These are phyloP conservation scores for Aspergillus sp. DNA, from an alignment of 2,329 filamentous ascomycete genomes.

Conservation along the genomic window DNA sequence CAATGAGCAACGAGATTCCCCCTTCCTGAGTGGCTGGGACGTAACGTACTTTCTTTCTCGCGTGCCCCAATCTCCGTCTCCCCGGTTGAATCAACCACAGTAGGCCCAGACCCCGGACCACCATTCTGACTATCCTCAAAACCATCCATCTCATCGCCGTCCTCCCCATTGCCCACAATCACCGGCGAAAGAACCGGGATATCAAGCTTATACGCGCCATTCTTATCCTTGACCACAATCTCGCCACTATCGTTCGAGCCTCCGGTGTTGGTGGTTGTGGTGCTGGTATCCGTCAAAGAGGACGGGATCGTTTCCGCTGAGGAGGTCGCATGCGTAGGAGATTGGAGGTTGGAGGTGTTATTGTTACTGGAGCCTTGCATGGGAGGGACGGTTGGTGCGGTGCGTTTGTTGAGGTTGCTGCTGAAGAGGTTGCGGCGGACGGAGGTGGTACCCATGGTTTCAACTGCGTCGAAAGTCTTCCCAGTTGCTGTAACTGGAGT, in stretches of 20 bases:
- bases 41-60: constrained; percentile 35
- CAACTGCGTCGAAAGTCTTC: not conserved
- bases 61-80: constrained; percentile 20
- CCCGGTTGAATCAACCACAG: constrained; percentile 48
- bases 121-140: constrained; percentile 45
- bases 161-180: constrained; percentile 22
- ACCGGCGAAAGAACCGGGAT: constrained; percentile 35
- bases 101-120: constrained; percentile 49
- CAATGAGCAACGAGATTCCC: not conserved
- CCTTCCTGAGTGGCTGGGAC: not conserved
- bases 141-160: constrained; percentile 36
- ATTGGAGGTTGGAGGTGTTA: constrained; percentile 14
- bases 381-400: constrained; percentile 24
- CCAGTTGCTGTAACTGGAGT: not conserved
- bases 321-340: constrained; percentile 15
- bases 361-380: constrained; percentile 9
- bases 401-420: constrained; percentile 35
- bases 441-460: constrained; percentile 23
- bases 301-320: constrained; percentile 14
- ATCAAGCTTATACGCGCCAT: constrained; percentile 42
- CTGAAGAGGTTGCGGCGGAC: constrained; percentile 40
- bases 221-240: constrained; percentile 43
- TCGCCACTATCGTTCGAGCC: constrained; percentile 33
- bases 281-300: constrained; percentile 7
- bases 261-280: too few relatives aligned